Percentiles rank a stretch among this genome's conserved stretches.
Evolutionary conservation across 1,284 basidiomycete species (phyloP).

Genomic region (Hymenochaete sp.): DNA sequence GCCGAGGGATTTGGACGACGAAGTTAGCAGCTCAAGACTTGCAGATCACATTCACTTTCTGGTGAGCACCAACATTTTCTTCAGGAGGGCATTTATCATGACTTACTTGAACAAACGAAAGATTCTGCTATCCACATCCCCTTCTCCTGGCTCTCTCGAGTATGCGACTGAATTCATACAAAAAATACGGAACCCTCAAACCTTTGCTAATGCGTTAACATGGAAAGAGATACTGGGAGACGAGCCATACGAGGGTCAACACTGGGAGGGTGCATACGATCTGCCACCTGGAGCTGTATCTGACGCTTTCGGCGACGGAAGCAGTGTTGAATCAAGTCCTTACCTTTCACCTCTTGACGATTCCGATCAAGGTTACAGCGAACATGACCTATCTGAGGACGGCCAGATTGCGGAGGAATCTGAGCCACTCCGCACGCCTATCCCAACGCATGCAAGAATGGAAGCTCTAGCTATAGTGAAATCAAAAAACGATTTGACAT

Average conservation of each 20-base stretch:
- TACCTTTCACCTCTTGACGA: constrained; percentile 40
- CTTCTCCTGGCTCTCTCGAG: constrained; percentile 37
- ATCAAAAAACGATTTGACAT: too few species aligned
- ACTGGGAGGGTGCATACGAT: constrained; percentile 60
- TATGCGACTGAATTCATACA: constrained; percentile 47
- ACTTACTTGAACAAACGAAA: constrained; percentile 23
- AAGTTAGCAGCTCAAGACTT: constrained; percentile 48
- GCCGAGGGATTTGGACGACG: constrained; percentile 52
- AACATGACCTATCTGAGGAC: constrained; percentile 37
- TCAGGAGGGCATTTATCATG: background rate
- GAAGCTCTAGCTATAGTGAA: too few species aligned
- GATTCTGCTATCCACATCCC: constrained; percentile 49
- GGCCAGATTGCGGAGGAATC: constrained; percentile 32
- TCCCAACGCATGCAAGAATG: too few species aligned
- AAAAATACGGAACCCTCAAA: constrained; percentile 35
- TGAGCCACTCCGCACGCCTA: constrained; percentile 12
- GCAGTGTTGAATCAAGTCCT: constrained; percentile 36
- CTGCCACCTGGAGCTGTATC: constrained; percentile 34
- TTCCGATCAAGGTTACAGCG: constrained; percentile 33
- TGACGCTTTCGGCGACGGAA: constrained; percentile 34
- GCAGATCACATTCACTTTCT: constrained; percentile 65
- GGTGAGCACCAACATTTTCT: constrained; percentile 31
- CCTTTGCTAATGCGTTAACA: constrained; percentile 37
- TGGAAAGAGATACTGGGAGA: constrained; percentile 71
- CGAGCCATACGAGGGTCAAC: constrained; percentile 71